phyloP scores from a whole-genome alignment of 2,329 filamentous ascomycete species.

The Fusarium globosum region DNA sequence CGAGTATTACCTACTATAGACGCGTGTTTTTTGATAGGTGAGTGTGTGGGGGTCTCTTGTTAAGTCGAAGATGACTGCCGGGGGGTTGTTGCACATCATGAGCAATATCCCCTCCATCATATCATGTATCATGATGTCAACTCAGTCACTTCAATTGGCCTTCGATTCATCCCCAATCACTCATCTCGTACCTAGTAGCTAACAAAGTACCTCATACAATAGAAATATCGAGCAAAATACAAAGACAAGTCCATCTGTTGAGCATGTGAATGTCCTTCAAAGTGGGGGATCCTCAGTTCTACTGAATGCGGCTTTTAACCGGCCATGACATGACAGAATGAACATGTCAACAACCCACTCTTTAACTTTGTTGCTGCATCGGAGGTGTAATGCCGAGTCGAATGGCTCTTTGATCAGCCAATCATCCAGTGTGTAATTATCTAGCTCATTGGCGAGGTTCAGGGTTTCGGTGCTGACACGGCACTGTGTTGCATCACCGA shows the following conservation, averaged over 20 bases:
- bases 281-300: slow-evolving; percentile 17
- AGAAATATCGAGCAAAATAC: not conserved
- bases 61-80: slow-evolving; percentile 7
- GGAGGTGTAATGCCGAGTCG: slow-evolving; percentile 13
- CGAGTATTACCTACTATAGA: slow-evolving; percentile 23
- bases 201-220: not conserved
- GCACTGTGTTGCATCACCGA: not conserved
- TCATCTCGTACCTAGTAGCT: no score
- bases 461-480: slow-evolving; percentile 3
- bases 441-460: not conserved
- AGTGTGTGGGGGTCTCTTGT: slow-evolving; percentile 16
- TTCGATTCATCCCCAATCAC: not conserved
- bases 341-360: slow-evolving; percentile 1
- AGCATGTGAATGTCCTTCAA: slow-evolving; percentile 8
- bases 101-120: not conserved
- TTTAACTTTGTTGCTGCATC: slow-evolving; percentile 7
- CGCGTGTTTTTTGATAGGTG: slow-evolving; percentile 13
- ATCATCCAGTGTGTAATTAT: slow-evolving; percentile 22
- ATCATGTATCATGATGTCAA: slow-evolving; percentile 26
- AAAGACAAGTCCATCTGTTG: not conserved
- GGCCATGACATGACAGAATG: slow-evolving; percentile 23
- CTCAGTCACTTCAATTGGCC: not conserved
- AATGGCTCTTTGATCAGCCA: slow-evolving; percentile 8
- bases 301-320: slow-evolving; percentile 37
- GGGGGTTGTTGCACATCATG: slow-evolving; percentile 12